A percentile compares a stretch with the other conserved stretches of the same genome.
These are phyloP conservation scores for Myxozyma udenii DNA, from an alignment of 805 yeast species.

Conservation along the genomic window DNA sequence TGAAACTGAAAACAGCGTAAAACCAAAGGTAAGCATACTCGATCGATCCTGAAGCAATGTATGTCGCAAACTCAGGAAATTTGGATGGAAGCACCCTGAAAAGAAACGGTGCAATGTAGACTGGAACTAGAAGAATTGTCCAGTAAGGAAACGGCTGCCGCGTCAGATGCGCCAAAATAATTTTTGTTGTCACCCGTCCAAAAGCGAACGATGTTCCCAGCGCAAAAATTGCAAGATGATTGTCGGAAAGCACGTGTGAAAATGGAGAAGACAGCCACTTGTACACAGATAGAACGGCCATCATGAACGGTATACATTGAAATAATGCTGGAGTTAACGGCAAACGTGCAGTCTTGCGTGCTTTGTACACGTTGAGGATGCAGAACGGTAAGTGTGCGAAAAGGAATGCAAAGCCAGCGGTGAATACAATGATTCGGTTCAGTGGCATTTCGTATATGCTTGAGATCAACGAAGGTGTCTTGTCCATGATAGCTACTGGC, in stretches of 20 bases:
- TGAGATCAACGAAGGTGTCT: constrained; percentile 33
- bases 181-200: constrained; percentile 64
- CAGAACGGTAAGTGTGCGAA: constrained; percentile 65
- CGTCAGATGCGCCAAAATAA: constrained; percentile 82
- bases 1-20: constrained; percentile 67
- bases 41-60: background rate
- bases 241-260: constrained; percentile 46
- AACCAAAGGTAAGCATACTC: constrained; percentile 43
- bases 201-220: constrained; percentile 77
- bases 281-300: constrained; percentile 50
- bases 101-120: constrained; percentile 38
- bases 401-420: constrained; percentile 41
- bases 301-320: constrained; percentile 69
- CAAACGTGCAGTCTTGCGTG: constrained; percentile 42
- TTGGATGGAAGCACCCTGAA: constrained; percentile 48
- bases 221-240: constrained; percentile 67
- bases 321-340: constrained; percentile 41
- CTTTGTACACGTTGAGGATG: constrained; percentile 47
- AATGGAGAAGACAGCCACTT: constrained; percentile 47
- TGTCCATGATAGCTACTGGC: constrained; percentile 6
- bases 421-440: constrained; percentile 34
- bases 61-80: constrained; percentile 35
- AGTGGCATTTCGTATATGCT: constrained; percentile 47
- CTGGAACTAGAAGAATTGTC: constrained; percentile 61
- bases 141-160: constrained; percentile 72